Evolutionary conservation across 2,329 filamentous ascomycete genomes (phyloP).

Genomic region (Neofusicoccum sp.): DNA sequence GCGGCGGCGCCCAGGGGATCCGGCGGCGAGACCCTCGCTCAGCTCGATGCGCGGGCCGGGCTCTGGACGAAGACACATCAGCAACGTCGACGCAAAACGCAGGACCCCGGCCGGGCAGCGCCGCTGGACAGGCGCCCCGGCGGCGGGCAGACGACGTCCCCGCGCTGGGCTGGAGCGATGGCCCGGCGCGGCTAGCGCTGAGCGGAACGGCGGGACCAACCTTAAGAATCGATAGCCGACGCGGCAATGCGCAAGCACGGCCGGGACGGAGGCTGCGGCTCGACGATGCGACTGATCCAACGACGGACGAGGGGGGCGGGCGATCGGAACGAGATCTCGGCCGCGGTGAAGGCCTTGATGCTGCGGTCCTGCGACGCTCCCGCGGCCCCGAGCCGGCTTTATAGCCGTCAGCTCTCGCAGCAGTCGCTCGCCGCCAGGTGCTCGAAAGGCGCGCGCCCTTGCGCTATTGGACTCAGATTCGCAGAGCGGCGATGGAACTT

Average conservation of each 20-base stretch:
- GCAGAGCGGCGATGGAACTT: slow-evolving; percentile 16
- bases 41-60: not conserved
- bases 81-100: not conserved
- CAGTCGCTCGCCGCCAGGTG: not conserved
- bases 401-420: slow-evolving; percentile 9
- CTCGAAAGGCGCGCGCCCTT: slow-evolving; percentile 17
- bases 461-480: slow-evolving; percentile 20
- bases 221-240: slow-evolving; percentile 18
- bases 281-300: slow-evolving; percentile 7
- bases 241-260: slow-evolving; percentile 9
- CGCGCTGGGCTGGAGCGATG: not conserved
- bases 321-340: not conserved
- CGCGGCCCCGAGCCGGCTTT: not conserved
- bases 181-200: slow-evolving; percentile 2
- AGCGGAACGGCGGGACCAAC: slow-evolving; percentile 18
- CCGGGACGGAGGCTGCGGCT: not conserved
- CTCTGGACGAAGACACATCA: not conserved
- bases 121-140: not conserved
- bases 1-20: slow-evolving; percentile 6
- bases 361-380: not conserved
- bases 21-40: not conserved
- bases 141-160: not conserved
- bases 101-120: not conserved
- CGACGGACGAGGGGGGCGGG: not conserved
- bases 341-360: not conserved